Base-by-base conservation (phyloP, 2,329 filamentous ascomycete species). In the Clonostachys rosea region DNA sequence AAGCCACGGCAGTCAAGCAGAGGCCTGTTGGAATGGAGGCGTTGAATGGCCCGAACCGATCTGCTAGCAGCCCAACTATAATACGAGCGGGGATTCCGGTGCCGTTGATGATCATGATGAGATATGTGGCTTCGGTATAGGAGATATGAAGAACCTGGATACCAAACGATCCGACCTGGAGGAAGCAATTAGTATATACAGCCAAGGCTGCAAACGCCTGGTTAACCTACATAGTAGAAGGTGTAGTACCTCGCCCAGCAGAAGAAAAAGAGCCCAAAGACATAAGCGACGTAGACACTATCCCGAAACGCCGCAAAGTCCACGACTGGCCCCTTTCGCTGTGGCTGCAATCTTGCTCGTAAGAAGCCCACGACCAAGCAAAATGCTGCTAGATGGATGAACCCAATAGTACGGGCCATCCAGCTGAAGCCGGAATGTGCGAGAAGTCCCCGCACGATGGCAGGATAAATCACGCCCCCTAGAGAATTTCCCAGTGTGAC, bases 81-180 rank as follows among this genome's bases (percentile, higher is more conserved):
- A 84, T 46, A 1, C 83, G 75, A n/a, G 79, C 80, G 4, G 76
- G 49, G 10, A 78, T 48, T 2, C 82, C 81, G 16, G 81, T 69
- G 30, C 76, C 81, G 61, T 86, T 87, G 56, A 85, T 66, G 13
- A 86, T 66, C 14, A 86, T 69, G 13, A 87, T 66, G 10, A 86
- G 61, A 54, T 83, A 75, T 46, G 85, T 72, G 6, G 79, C 71
- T 37, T 68, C 65, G 5, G 63, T 64, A 57, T 74, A 76, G 5
- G 24, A 30, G 24, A 30, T 30, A 10, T 30, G 24, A 30, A 30
- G 24, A 10, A 30, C 24, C 9, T 30, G 24, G 8, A 30, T 30
- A 30, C 24, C 24, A 30, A 30, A 30, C 3, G 24, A 30, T 4
- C 24, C 24, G 4, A 30, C 24, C 24, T 30, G 9, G 24, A 30